Evolutionary conservation across 768 basidiomycete species (phyloP).

Genomic region (Amanita fuliginea): DNA sequence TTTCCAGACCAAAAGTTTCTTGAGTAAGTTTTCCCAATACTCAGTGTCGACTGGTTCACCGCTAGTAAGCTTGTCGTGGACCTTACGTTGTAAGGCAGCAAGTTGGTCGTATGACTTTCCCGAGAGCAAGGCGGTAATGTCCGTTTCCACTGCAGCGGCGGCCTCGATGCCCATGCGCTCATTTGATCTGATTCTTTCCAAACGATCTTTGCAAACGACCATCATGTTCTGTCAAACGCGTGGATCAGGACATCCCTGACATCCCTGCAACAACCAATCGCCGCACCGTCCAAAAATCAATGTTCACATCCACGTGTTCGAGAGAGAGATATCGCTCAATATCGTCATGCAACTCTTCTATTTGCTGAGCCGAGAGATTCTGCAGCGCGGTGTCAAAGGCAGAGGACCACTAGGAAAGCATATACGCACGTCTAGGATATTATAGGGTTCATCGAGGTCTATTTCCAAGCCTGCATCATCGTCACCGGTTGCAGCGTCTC

Average conservation of each 20-base stretch:
- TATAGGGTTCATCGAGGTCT: conserved; percentile 97
- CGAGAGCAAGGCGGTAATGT: conserved; percentile 69
- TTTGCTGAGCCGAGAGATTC: conserved; percentile 82
- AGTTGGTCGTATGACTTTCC: conserved; percentile 86
- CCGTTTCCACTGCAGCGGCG: conserved; percentile 73
- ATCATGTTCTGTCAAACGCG: conserved; percentile 71
- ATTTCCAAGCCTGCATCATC: conserved; percentile 92
- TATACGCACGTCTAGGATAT: conserved; percentile 79
- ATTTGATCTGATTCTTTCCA: conserved; percentile 63
- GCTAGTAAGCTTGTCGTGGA: conserved; percentile 80
- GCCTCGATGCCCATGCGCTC: conserved; percentile 58
- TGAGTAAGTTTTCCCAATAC: conserved; percentile 92
- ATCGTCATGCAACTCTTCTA: conserved; percentile 88
- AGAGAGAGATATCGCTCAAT: conserved; percentile 86
- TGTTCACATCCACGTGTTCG: conserved; percentile 73
- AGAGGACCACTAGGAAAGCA: neutral
- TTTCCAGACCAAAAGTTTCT: conserved; percentile 93
- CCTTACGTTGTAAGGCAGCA: conserved; percentile 67
- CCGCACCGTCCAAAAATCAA: conserved; percentile 95
- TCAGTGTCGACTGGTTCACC: conserved; percentile 95
- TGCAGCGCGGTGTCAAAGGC: conserved; percentile 19
- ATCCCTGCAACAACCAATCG: neutral
- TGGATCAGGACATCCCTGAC: neutral
- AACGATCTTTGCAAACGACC: conserved; percentile 86
- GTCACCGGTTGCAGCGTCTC: conserved; percentile 50